phyloP scores from a whole-genome alignment of 768 basidiomycete species.

The Mrakia frigida region DNA sequence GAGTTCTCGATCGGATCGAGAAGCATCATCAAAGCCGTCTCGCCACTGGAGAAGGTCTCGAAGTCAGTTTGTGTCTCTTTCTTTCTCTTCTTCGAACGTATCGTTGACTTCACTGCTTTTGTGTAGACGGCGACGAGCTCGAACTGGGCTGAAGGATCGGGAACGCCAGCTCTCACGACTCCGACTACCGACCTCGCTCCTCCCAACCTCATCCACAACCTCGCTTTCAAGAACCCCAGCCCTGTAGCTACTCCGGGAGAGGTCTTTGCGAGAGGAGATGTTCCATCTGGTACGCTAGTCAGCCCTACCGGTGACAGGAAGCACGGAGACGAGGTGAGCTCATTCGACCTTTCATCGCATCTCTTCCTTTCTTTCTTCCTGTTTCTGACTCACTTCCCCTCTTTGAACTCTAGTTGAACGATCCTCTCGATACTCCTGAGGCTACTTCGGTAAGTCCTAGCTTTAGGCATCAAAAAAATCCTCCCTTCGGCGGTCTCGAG shows the following conservation, averaged over 20 bases:
- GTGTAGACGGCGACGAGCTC: not conserved
- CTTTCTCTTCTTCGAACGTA: not conserved
- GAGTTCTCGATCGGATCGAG: not conserved
- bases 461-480: too few species aligned
- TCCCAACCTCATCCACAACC: not conserved
- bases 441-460: not conserved
- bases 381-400: not conserved
- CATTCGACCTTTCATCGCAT: not conserved
- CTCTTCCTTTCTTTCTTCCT: too few species aligned
- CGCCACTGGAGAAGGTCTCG: not conserved
- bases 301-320: not conserved
- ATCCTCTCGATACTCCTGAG: not conserved
- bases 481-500: not conserved
- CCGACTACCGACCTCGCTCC: not conserved
- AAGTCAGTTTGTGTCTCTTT: not conserved
- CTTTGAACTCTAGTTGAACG: not conserved
- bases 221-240: not conserved
- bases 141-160: not conserved
- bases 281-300: not conserved
- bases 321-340: slow-evolving; percentile 10
- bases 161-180: not conserved
- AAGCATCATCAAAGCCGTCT: not conserved
- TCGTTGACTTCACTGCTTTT: not conserved
- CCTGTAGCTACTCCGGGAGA: not conserved
- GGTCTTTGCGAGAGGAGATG: slow-evolving; percentile 14